Conservation (phyloP, 2,329 filamentous ascomycete species). For the Colletotrichum tanaceti region DNA sequence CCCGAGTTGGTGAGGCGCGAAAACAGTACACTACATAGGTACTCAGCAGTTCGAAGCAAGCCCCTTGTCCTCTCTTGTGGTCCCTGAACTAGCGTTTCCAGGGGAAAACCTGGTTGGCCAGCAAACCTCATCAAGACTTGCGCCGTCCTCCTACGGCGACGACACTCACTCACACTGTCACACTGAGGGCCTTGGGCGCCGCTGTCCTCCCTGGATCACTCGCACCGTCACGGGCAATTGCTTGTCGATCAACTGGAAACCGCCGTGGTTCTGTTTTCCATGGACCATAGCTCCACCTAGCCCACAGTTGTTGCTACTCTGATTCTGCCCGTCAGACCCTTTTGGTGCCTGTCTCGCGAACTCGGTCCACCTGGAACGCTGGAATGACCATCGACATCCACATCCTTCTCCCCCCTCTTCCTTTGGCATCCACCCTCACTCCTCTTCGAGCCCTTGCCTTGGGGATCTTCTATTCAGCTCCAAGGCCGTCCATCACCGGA, state of each 20-base stretch:
- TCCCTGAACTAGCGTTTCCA: conserved; percentile 34
- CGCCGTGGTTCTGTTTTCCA: background rate
- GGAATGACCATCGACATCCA: conserved; percentile 3
- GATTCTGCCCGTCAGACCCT: conserved; percentile 32
- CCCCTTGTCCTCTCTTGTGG: conserved; percentile 36
- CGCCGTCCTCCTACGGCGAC: conserved; percentile 14
- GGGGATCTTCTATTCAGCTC: conserved; percentile 9
- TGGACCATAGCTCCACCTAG: conserved; percentile 17
- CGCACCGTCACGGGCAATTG: conserved; percentile 29
- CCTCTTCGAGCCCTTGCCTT: background rate
- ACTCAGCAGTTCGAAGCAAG: background rate
- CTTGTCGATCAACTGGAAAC: conserved; percentile 34
- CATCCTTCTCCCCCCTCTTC: conserved; percentile 7
- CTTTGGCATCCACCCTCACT: background rate
- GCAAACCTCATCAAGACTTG: background rate
- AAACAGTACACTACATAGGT: too few species aligned
- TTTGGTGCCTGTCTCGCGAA: conserved; percentile 1
- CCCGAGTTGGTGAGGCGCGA: conserved; percentile 4
- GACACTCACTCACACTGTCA: background rate
- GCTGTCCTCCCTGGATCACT: conserved; percentile 16
- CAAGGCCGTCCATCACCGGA: conserved; percentile 5
- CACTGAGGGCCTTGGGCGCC: conserved; percentile 20
- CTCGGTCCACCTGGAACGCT: conserved; percentile 16
- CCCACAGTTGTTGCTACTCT: conserved; percentile 11
- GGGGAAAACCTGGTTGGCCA: conserved; percentile 24